Percentiles rank a stretch among this genome's conserved stretches.
Evolutionary conservation across 768 basidiomycete genomes (phyloP).

Genomic region (Russula brevipes): DNA sequence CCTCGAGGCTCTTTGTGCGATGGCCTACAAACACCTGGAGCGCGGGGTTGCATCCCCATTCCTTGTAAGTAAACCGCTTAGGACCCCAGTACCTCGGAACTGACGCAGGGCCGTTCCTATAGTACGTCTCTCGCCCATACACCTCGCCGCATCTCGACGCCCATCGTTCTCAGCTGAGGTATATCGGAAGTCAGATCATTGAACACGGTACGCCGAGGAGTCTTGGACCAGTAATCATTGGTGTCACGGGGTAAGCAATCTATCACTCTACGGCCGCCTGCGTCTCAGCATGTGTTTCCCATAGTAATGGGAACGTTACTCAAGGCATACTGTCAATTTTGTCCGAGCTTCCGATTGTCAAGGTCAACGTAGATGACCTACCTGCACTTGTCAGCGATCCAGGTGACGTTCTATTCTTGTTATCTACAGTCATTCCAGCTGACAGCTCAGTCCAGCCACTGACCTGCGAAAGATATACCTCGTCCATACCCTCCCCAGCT

Average conservation of each 20-base stretch:
- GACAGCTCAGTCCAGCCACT: constrained; percentile 38
- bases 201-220: constrained; percentile 53
- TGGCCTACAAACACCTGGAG: constrained; percentile 75
- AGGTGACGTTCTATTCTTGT: constrained; percentile 35
- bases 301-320: constrained; percentile 76
- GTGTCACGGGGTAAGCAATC: constrained; percentile 66
- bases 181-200: constrained; percentile 53
- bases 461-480: constrained; percentile 68
- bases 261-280: not conserved
- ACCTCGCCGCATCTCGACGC: constrained; percentile 54
- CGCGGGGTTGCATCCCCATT: constrained; percentile 79
- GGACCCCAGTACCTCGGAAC: not conserved
- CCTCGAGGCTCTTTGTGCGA: constrained; percentile 71
- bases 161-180: constrained; percentile 50
- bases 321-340: constrained; percentile 72
- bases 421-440: not conserved
- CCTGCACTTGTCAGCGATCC: constrained; percentile 48
- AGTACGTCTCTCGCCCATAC: constrained; percentile 81
- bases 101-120: not conserved
- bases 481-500: constrained; percentile 60
- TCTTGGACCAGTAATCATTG: constrained; percentile 74
- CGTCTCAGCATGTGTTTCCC: constrained; percentile 5
- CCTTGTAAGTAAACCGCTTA: constrained; percentile 47
- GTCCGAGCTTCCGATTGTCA: constrained; percentile 59
- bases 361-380: constrained; percentile 53